These are phyloP conservation scores for Tetrapyrgos nigripes DNA, from an alignment of 1,284 basidiomycete genomes.

Conservation along the genomic window DNA sequence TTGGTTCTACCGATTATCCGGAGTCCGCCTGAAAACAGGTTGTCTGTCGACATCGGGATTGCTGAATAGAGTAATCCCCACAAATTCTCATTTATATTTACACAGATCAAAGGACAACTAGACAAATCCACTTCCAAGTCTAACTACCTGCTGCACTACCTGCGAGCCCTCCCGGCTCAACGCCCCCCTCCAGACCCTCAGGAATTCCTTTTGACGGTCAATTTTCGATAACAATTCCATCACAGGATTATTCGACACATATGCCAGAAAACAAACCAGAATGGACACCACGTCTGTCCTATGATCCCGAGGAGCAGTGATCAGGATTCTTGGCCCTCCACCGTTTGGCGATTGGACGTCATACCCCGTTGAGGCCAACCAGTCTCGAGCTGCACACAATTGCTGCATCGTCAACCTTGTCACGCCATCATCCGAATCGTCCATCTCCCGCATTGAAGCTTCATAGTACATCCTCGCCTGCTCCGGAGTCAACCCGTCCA, in stretches of 20 bases:
- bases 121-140: neutral
- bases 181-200: slow-evolving; percentile 12
- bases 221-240: slow-evolving; percentile 2
- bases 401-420: slow-evolving; percentile 10
- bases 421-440: slow-evolving; percentile 9
- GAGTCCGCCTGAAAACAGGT: too few relatives aligned
- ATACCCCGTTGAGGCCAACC: slow-evolving; percentile 1
- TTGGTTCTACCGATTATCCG: too few relatives aligned
- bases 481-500: neutral
- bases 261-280: slow-evolving; percentile 7
- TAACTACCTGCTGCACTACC: slow-evolving; percentile 11
- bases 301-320: slow-evolving; percentile 18
- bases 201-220: slow-evolving; percentile 3
- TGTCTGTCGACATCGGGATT: too few relatives aligned
- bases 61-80: too few relatives aligned
- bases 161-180: slow-evolving; percentile 3
- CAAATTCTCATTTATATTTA: too few relatives aligned
- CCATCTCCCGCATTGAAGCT: neutral
- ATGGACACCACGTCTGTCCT: slow-evolving; percentile 16
- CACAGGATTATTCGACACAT: neutral
- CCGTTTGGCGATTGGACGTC: neutral
- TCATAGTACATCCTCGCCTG: neutral
- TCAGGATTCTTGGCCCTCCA: slow-evolving; percentile 5
- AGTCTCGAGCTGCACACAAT: slow-evolving; percentile 10
- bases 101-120: too few relatives aligned